phyloP scores from a whole-genome alignment of 2,329 filamentous ascomycete genomes.

The Colletotrichum tabaci region DNA sequence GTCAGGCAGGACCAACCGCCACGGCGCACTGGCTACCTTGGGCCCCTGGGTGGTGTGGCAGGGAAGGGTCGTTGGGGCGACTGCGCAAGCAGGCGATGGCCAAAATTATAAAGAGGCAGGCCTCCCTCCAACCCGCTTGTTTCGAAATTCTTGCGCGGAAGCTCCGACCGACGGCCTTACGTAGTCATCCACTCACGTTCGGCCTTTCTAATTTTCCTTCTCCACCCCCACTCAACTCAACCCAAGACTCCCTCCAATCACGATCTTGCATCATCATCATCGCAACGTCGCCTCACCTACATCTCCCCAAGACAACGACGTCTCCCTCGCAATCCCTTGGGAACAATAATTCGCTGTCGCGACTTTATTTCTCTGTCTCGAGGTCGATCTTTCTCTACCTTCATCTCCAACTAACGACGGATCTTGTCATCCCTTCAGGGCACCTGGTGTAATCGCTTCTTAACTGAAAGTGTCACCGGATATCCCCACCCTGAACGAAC shows the following conservation, averaged over 20 bases:
- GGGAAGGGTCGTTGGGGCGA: constrained; percentile 59
- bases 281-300: constrained; percentile 15
- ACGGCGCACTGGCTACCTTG: constrained; percentile 52
- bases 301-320: not conserved
- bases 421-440: constrained; percentile 29
- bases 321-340: not conserved
- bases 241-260: constrained; percentile 44
- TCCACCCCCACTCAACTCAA: constrained; percentile 48
- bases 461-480: constrained; percentile 36
- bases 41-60: constrained; percentile 36
- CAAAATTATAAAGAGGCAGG: constrained; percentile 72
- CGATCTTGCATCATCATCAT: constrained; percentile 41
- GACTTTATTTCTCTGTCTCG: constrained; percentile 3
- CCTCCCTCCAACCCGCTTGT: constrained; percentile 67
- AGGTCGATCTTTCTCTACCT: constrained; percentile 24
- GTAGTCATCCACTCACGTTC: constrained; percentile 62
- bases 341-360: constrained; percentile 14
- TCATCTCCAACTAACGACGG: constrained; percentile 27
- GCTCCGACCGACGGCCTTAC: constrained; percentile 69
- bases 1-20: constrained; percentile 58
- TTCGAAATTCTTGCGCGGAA: constrained; percentile 68
- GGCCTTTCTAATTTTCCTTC: constrained; percentile 58
- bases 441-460: constrained; percentile 35
- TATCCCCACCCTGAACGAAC: constrained; percentile 27
- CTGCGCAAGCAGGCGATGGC: constrained; percentile 53